Percentiles rank a stretch among this genome's conserved stretches.
These are phyloP conservation scores for Lentinula sp. DNA, from an alignment of 768 basidiomycete genomes.

Conservation along the genomic window DNA sequence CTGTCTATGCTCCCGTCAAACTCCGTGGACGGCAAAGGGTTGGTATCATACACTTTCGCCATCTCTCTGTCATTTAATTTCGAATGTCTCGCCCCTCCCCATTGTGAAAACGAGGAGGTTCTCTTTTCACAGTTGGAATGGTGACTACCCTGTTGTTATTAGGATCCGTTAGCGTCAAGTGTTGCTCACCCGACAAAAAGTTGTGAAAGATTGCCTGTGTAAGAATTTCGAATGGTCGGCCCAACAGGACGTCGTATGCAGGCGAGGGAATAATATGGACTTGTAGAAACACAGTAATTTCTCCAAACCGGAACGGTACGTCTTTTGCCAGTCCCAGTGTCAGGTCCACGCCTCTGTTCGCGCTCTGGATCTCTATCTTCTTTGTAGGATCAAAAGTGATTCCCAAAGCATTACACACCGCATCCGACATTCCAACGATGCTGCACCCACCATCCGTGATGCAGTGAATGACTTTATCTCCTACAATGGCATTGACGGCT, in stretches of 20 bases:
- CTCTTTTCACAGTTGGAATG: neutral
- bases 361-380: neutral
- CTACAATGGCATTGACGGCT: neutral
- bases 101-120: neutral
- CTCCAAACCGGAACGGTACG: neutral
- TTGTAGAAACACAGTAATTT: constrained; percentile 6
- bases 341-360: neutral
- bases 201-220: neutral
- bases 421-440: neutral
- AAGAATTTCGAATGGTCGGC: constrained; percentile 9
- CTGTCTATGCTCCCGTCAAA: neutral
- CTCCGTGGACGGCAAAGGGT: too few relatives aligned
- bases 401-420: neutral
- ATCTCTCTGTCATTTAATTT: neutral
- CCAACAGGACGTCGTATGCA: constrained; percentile 9
- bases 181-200: neutral
- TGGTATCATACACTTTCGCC: too few relatives aligned
- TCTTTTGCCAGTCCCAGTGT: neutral
- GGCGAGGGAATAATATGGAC: constrained; percentile 9
- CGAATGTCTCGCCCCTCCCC: neutral
- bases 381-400: neutral
- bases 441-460: neutral
- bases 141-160: constrained; percentile 2
- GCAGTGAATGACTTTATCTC: neutral
- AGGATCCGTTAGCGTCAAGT: constrained; percentile 4